Base-by-base conservation (phyloP, 176 grass and related monocot genomes). In the Bothriochloa decipiens region DNA sequence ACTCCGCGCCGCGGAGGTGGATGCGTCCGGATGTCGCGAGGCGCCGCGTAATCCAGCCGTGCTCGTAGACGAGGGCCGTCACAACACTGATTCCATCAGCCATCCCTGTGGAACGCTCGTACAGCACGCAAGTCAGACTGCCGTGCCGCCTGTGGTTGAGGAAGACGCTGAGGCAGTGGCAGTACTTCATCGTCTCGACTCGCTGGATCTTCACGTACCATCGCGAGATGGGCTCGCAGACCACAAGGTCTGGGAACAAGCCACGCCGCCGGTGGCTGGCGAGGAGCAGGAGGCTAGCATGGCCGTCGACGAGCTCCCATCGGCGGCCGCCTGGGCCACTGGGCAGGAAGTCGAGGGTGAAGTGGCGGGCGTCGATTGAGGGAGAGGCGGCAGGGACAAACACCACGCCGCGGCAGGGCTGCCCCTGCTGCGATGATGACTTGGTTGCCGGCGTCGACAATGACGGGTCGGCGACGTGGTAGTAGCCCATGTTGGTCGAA, bases 331-430 rank as follows among this genome's bases (percentile, higher is more conserved):
- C 43, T 12, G 47, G 0, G 32, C 67, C 46, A 14, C 47, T 29
- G 11, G 81, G 81, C 2, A 74, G 57, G 57, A 74, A 83, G 27
- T 64, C 81, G 8, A 82, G 80, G 68, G 50, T 22, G 80, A 82
- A 82, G 80, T 61, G 80, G 67, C 67, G 68, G 14, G 18, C 39
- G 40, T 83, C 46, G 13, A 57, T n/a, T 23, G 74, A 18, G 2
- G 57, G 7, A 0, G 76, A 18, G 26, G 52, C n/a, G 26, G 52
- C n/a, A 13, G 81, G 70, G 12, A 83, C 27, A 13, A 83, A 83
- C 23, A 28, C 33, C 5, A 6, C 50, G 15, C 16, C 7, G n/a
- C 10, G 32, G 4, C n/a, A 4, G 25, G 14, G 39, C 3, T 0
- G 53, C 9, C n/a, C 58, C 58, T 8, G 58, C 58, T n/a, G n/a